phyloP scores from a whole-genome alignment of 1,139 yeast species.

The Magnusiomyces clavatus region DNA sequence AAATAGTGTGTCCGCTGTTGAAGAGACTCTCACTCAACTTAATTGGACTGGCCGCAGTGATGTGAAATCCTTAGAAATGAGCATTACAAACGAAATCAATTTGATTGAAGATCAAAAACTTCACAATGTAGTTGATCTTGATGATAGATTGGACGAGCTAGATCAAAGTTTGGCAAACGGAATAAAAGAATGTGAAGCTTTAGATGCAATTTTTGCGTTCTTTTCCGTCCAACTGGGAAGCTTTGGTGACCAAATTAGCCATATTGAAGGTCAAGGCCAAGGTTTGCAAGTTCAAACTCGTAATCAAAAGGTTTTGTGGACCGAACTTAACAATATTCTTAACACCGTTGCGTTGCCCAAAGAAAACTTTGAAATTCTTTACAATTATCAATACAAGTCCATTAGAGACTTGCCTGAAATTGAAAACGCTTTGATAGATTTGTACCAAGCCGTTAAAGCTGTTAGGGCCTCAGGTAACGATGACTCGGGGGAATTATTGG shows the following conservation, averaged over 20 bases:
- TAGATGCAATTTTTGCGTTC: constrained; percentile 48
- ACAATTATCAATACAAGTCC: constrained; percentile 44
- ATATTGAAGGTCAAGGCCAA: constrained; percentile 67
- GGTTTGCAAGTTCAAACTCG: constrained; percentile 81
- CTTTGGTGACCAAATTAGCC: constrained; percentile 58
- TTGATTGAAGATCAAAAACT: constrained; percentile 45
- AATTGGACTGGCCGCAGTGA: constrained; percentile 67
- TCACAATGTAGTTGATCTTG: constrained; percentile 41
- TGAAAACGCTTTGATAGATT: constrained; percentile 51
- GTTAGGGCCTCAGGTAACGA: constrained; percentile 26
- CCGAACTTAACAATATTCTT: constrained; percentile 59
- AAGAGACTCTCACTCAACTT: constrained; percentile 65
- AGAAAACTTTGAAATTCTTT: constrained; percentile 44
- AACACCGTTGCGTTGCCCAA: constrained; percentile 61
- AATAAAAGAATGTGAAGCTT: constrained; percentile 54
- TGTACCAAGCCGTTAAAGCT: constrained; percentile 50
- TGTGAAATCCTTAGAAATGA: constrained; percentile 47
- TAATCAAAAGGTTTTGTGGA: constrained; percentile 66
- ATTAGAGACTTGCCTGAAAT: constrained; percentile 39
- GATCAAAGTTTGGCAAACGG: constrained; percentile 41
- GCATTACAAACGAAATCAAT: constrained; percentile 47
- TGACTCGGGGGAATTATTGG: constrained; percentile 41
- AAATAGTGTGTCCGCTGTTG: constrained; percentile 33
- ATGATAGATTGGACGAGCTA: constrained; percentile 38
- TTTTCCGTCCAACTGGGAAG: constrained; percentile 53